Conservation (phyloP, 257 asterid genomes). For the Buddleja alternifolia region DNA sequence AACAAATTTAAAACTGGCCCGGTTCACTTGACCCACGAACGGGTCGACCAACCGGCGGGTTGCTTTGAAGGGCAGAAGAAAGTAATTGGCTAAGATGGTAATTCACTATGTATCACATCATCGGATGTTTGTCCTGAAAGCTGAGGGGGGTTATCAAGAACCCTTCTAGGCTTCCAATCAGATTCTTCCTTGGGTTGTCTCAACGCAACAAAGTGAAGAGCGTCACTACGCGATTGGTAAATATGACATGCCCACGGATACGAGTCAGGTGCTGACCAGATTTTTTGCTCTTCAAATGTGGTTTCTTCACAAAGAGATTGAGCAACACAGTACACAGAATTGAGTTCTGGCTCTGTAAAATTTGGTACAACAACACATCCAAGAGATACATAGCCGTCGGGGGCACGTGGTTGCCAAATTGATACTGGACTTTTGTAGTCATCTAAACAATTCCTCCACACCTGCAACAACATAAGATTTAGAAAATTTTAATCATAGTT, state of each 20-base stretch:
- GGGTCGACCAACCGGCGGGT: too few relatives aligned
- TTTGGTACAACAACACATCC: slow-evolving; percentile 78
- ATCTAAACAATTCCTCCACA: slow-evolving; percentile 92
- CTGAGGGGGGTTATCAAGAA: slow-evolving; percentile 49
- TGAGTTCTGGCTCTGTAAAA: slow-evolving; percentile 74
- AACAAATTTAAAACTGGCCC: too few relatives aligned
- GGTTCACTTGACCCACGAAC: too few relatives aligned
- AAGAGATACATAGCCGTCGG: slow-evolving; percentile 79
- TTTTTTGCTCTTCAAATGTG: slow-evolving; percentile 77
- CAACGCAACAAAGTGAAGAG: slow-evolving; percentile 88
- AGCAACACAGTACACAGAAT: slow-evolving; percentile 65
- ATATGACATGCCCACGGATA: slow-evolving; percentile 97
- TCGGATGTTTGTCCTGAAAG: slow-evolving; percentile 8
- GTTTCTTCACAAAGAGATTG: slow-evolving; percentile 76
- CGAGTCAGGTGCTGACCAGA: slow-evolving; percentile 88
- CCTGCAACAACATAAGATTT: slow-evolving; percentile 40
- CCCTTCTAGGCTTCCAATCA: slow-evolving; percentile 77
- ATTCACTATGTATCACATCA: background rate
- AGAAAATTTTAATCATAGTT: background rate
- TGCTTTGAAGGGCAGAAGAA: too few relatives aligned
- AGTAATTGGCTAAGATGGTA: too few relatives aligned
- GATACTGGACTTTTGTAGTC: slow-evolving; percentile 75
- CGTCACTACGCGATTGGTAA: slow-evolving; percentile 75
- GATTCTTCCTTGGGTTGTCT: slow-evolving; percentile 85
- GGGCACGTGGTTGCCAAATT: slow-evolving; percentile 96